Evolutionary conservation across 257 asterid species (phyloP), one percentile per base, ranked within the genome.

Genomic region (Penstemon eatonii): DNA sequence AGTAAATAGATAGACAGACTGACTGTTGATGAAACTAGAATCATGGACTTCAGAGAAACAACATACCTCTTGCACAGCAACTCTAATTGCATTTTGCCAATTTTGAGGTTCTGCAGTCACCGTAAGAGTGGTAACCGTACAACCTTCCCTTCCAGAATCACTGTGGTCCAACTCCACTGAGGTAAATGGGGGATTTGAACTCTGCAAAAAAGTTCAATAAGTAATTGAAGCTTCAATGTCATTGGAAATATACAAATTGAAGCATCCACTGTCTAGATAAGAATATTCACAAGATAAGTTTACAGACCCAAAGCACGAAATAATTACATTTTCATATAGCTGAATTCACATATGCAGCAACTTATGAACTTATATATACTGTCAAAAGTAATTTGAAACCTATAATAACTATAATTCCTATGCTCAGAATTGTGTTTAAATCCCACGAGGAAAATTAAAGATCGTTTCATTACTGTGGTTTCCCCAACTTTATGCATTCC

Each of bases 111-210:
- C 97, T 54, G 99, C 96, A 5, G 96, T 89, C 75, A 91, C 92
- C 1, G 99, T 94, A 74, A 94, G 97, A 75, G 99, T 90, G 65
- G 97, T 94, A 62, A 91, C 96, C 10, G 96, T 94, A 82, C 99
- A 94, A 52, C 97, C 96, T 91, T 94, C 99, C 72, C 97, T 87
- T 78, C 96, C 99, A 64, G 99, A 94, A 72, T 94, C 99, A 77
- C 97, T 91, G 81, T 94, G 99, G 80, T 94, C 99, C 87, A 94
- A 81, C 67, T 94, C 99, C 65, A 94, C 96, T 5, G 99, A 86
- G 56, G 99, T 91, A 79, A 94, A 94, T 15, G 99, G 99, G 55
- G 97, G 99, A 78, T 94, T 89, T 80, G 99, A 91, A 78, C 96
- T 94, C 99, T 94, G 87, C 40, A 81, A 88, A 71, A 43, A 65